Base-by-base conservation (phyloP, 2,329 filamentous ascomycete genomes). In the Clonostachys solani region DNA sequence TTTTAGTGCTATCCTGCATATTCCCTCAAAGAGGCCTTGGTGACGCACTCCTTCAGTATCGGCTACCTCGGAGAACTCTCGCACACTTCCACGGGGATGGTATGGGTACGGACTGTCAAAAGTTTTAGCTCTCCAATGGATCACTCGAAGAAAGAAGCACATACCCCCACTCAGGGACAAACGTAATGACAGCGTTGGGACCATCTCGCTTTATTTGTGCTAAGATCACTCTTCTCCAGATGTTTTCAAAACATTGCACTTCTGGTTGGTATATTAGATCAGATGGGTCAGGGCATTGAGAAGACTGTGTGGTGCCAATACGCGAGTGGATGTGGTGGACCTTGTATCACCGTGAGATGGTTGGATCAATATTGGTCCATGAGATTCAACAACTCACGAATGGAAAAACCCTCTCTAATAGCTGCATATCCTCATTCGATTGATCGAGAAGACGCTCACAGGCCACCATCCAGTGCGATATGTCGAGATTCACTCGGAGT, bases 231-330 rank as follows among this genome's bases (percentile, higher is more conserved):
- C 46, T 47, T 5, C 42, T 45, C 56, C 57, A 60, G 12, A 58
- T 43, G 8, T 53, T 56, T 18, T 67, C 63, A 35, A 67, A 65
- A 46, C 62, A 66, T 2, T 50, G 45, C 33, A 57, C 50, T 43
- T 67, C 63, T 2, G 54, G 43, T 6, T 51, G 48, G 33, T 62
- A 67, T 17, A 53, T 47, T 1, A 57, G 55, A 34, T 64, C 56
- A 2, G 57, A 54, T 3, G 64, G 64, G 5, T 67, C 62, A 2
- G 63, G 61, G 19, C 63, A 66, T 41, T 67, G 64, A 0, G 64
- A 66, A 1, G 64, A 59, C 29, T 67, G 63, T 4, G 63, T 65
- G 7, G 63, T 67, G 16, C 64, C 61, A n/a, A 63, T 65, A 19
- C 64, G 55, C 2, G 63, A 52, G 44, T 67, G 64, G 23, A 66